Evolutionary conservation across 2,329 filamentous ascomycete genomes (phyloP).

Genomic region (Ascochyta fabae): DNA sequence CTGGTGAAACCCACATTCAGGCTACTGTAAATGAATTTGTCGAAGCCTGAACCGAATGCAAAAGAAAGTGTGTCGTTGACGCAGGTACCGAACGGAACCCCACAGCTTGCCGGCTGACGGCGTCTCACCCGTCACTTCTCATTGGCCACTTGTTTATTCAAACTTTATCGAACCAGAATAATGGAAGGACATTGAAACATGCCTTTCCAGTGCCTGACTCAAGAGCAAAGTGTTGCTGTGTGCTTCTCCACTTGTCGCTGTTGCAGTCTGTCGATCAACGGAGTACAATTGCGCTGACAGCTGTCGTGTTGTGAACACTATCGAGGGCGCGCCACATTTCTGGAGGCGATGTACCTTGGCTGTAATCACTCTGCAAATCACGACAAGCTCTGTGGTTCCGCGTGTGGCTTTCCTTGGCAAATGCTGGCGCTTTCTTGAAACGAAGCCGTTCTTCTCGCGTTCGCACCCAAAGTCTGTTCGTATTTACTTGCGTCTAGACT

Average conservation of each 20-base stretch:
- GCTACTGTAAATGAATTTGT: neutral
- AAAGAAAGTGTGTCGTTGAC: neutral
- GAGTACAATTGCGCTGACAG: neutral
- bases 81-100: neutral
- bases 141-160: neutral
- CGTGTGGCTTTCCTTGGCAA: constrained; percentile 5
- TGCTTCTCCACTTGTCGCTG: neutral
- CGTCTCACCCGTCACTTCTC: neutral
- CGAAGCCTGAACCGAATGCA: neutral
- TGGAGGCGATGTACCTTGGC: neutral
- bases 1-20: neutral
- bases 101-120: neutral
- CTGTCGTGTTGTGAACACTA: neutral
- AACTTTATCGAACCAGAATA: constrained; percentile 1
- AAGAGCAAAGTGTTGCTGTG: neutral
- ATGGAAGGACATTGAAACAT: neutral
- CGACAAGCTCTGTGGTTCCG: neutral
- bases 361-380: neutral
- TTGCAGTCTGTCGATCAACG: neutral
- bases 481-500: neutral
- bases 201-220: neutral
- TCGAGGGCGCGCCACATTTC: neutral
- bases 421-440: constrained; percentile 4
- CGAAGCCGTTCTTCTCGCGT: constrained; percentile 1
- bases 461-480: constrained; percentile 6